A percentile compares a stretch with the other conserved stretches of the same genome.
phyloP scores from a whole-genome alignment of 2,329 filamentous ascomycete genomes.

The Aspergillus neotritici region DNA sequence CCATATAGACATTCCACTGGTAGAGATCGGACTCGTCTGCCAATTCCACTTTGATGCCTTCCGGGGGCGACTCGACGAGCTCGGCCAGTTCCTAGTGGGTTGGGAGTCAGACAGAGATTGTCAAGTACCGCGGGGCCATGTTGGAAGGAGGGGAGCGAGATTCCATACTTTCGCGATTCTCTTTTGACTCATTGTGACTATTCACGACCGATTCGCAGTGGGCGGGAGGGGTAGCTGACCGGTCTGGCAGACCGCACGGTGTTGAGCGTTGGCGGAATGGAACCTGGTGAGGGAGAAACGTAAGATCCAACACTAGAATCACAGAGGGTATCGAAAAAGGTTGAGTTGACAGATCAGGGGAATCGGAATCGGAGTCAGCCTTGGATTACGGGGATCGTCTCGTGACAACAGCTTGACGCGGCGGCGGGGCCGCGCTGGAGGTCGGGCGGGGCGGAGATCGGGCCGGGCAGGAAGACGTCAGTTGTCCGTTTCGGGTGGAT shows the following conservation, averaged over 20 bases:
- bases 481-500: neutral
- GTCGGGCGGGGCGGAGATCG: slow-evolving; percentile 7
- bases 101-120: slow-evolving; percentile 3
- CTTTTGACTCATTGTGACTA: slow-evolving; percentile 34
- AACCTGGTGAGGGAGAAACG: neutral
- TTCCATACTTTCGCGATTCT: slow-evolving; percentile 42
- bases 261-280: no score
- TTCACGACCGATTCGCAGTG: neutral
- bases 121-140: neutral
- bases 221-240: no score
- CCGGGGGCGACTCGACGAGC: slow-evolving; percentile 50
- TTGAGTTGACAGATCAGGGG: no score
- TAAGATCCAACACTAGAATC: no score
- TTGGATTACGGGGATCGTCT: neutral
- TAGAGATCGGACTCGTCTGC: slow-evolving; percentile 60
- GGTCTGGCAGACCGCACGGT: no score
- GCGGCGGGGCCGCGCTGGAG: slow-evolving; percentile 9
- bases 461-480: slow-evolving; percentile 10
- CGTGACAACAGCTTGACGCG: neutral
- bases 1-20: slow-evolving; percentile 62
- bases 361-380: neutral
- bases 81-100: slow-evolving; percentile 54
- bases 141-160: neutral
- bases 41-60: slow-evolving; percentile 53
- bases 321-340: no score